Evolutionary conservation across 2,329 filamentous ascomycete species (phyloP).

Genomic region (Bipolaris cookei): DNA sequence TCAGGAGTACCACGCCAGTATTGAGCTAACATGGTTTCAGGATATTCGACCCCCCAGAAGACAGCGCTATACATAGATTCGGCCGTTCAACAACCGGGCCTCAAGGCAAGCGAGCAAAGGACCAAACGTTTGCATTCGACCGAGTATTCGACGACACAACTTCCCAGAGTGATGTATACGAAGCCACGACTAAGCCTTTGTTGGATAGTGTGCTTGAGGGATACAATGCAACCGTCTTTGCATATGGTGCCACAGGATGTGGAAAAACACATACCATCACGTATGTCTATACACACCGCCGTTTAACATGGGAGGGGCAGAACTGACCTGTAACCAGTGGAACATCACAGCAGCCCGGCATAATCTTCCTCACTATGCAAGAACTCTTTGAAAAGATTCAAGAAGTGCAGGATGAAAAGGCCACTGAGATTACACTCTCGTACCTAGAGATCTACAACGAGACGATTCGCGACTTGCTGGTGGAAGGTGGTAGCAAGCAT

Average conservation of each 20-base stretch:
- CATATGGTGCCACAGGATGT: slow-evolving; percentile 96
- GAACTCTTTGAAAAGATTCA: slow-evolving; percentile 95
- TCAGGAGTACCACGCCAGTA: background rate
- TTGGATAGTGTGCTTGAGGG: slow-evolving; percentile 95
- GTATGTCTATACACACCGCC: slow-evolving; percentile 32
- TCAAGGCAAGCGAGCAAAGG: slow-evolving; percentile 89
- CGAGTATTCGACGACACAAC: slow-evolving; percentile 96
- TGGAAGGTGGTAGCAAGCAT: slow-evolving; percentile 81
- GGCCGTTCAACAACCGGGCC: slow-evolving; percentile 73
- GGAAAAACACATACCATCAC: slow-evolving; percentile 97
- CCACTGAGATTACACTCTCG: slow-evolving; percentile 87
- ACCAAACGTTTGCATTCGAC: slow-evolving; percentile 97
- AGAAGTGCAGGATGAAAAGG: slow-evolving; percentile 85
- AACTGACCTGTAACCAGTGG: slow-evolving; percentile 57
- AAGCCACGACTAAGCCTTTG: slow-evolving; percentile 85
- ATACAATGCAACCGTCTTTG: slow-evolving; percentile 98
- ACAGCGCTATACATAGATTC: slow-evolving; percentile 88
- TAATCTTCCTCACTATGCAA: slow-evolving; percentile 99
- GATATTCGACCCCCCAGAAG: slow-evolving; percentile 95
- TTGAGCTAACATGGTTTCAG: slow-evolving; percentile 57
- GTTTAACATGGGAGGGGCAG: background rate
- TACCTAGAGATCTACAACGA: slow-evolving; percentile 99
- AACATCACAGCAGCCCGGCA: slow-evolving; percentile 88
- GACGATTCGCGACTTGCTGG: slow-evolving; percentile 91
- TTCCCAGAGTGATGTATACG: slow-evolving; percentile 91